Conservation (phyloP, 2,329 filamentous ascomycete species). For the Alternaria novae-zelandiae region DNA sequence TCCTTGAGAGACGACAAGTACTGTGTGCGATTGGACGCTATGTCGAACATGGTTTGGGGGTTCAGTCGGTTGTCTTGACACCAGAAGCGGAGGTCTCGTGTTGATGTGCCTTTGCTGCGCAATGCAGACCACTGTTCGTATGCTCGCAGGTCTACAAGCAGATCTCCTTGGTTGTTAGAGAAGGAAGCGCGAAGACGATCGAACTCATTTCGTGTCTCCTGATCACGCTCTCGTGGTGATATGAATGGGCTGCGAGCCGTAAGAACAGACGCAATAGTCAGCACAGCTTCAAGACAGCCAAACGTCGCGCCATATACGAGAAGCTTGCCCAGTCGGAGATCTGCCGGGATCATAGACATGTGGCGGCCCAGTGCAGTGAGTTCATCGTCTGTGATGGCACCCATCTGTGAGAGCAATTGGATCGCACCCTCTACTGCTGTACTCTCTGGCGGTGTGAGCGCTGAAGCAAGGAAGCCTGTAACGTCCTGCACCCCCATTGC, state of each 20-base stretch:
- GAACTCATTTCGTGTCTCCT: conserved; percentile 81
- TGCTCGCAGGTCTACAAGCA: conserved; percentile 84
- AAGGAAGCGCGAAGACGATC: conserved; percentile 79
- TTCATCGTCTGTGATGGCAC: conserved; percentile 83
- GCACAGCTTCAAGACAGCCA: conserved; percentile 84
- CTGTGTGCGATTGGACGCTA: conserved; percentile 83
- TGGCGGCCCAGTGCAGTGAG: conserved; percentile 91
- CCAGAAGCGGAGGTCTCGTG: conserved; percentile 73
- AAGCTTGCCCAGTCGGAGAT: conserved; percentile 89
- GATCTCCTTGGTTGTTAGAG: conserved; percentile 78
- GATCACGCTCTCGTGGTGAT: conserved; percentile 80
- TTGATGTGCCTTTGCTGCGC: conserved; percentile 60
- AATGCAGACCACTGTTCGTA: conserved; percentile 82
- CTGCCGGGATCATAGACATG: conserved; percentile 92
- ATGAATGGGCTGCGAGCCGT: conserved; percentile 88
- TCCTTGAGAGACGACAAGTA: conserved; percentile 87
- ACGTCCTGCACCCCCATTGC: conserved; percentile 93
- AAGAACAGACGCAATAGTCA: conserved; percentile 91
- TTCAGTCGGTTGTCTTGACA: conserved; percentile 88
- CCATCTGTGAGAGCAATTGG: conserved; percentile 79
- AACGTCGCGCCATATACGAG: conserved; percentile 96
- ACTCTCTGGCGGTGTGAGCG: conserved; percentile 86
- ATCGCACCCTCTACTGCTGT: conserved; percentile 87
- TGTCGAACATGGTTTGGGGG: conserved; percentile 83
- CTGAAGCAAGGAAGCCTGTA: conserved; percentile 78